Base-by-base conservation (phyloP, 352 stramenopile species). In the Pythium grandisporangium region DNA sequence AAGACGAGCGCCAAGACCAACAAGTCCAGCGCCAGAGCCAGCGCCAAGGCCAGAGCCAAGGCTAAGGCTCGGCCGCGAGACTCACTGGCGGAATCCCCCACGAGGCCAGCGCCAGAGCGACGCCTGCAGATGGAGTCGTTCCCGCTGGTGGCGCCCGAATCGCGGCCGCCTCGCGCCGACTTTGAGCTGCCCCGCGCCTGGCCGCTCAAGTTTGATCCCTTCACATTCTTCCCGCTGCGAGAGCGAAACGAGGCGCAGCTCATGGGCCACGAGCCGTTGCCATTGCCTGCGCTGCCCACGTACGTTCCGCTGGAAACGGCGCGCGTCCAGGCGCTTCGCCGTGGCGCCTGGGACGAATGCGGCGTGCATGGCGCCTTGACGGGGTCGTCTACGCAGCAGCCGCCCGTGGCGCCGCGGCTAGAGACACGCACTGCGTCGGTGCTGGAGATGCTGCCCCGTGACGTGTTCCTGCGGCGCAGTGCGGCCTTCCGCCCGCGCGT, bases 221-320 rank as follows among this genome's bases (percentile, higher is more conserved):
- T 89, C 14, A 46, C 53, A 11, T 81, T 84, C 45, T 72, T 92
- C 44, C 55, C 64, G 12, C 51, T 93, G 17, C 64, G 64, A 20
- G 63, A 80, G 41, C 71, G 60, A 8, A 62, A 86, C 16, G 77
- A 90, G 47, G 72, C 72, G 30, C 66, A 85, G 26, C 47, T 84
- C 29, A 71, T 66, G 42, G 73, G 76, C 42, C 77, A 91, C 37
- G 61, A 78, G 5, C 53, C 53, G 0, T 38, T 88, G 1, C 46
- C 61, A n/a, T 45, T 80, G 24, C 74, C 77, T 2, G 55, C 71
- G 20, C 51, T 89, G 32, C 49, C 72, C 2, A 84, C 69, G 29
- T 82, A 89, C 32, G 53, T 87, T 1, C 59, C 72, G 1, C 46
- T 84, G 5, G 70, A 88, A 33, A 26, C 51, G 23, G 40, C 35